These are phyloP conservation scores for Ascodesmis nigricans DNA, from an alignment of 495 filamentous ascomycete genomes.

Conservation along the genomic window DNA sequence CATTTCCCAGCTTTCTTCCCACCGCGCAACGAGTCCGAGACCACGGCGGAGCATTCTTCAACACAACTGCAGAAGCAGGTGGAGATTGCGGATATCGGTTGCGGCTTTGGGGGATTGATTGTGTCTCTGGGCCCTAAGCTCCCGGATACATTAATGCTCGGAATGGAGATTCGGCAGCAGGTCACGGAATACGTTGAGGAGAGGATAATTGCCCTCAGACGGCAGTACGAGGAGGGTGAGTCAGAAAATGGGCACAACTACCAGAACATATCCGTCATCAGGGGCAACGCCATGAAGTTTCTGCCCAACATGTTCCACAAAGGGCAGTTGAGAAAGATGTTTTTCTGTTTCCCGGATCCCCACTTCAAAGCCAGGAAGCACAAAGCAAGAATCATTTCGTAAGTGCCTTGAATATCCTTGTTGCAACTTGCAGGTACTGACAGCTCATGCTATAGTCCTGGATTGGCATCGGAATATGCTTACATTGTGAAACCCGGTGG, in stretches of 20 bases:
- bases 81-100: slow-evolving; percentile 92
- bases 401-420: neutral
- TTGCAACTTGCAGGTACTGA: slow-evolving; percentile 3
- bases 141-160: slow-evolving; percentile 63
- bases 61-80: slow-evolving; percentile 49
- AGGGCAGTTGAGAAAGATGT: slow-evolving; percentile 50
- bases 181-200: slow-evolving; percentile 77
- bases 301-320: slow-evolving; percentile 80
- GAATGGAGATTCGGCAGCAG: slow-evolving; percentile 75
- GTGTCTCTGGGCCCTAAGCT: slow-evolving; percentile 63
- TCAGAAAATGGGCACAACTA: slow-evolving; percentile 31
- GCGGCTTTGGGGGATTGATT: slow-evolving; percentile 80
- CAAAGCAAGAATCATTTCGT: slow-evolving; percentile 77
- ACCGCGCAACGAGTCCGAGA: slow-evolving; percentile 6
- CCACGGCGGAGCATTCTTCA: slow-evolving; percentile 25
- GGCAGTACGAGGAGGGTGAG: slow-evolving; percentile 30
- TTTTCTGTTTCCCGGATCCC: slow-evolving; percentile 94
- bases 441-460: slow-evolving; percentile 24
- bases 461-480: slow-evolving; percentile 78
- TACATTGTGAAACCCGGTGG: slow-evolving; percentile 68
- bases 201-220: slow-evolving; percentile 58
- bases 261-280: slow-evolving; percentile 66
- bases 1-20: slow-evolving; percentile 54
- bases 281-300: slow-evolving; percentile 96
- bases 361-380: slow-evolving; percentile 97